These are phyloP conservation scores for Fusarium burgessii DNA, from an alignment of 2,329 filamentous ascomycete species.

Conservation along the genomic window DNA sequence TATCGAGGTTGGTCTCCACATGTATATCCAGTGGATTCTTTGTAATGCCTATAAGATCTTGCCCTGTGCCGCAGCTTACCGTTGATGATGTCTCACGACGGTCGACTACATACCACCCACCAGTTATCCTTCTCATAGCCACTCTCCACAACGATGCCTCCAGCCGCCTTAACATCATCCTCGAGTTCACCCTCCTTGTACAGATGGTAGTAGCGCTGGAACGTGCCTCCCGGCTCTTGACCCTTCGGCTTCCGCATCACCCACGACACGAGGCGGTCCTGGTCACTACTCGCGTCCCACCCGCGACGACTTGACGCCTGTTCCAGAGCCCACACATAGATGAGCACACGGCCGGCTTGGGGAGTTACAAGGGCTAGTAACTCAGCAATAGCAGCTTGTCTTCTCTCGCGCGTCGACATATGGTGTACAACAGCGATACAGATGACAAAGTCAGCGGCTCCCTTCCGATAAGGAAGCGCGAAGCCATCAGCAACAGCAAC, in stretches of 20 bases:
- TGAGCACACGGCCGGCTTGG: constrained; percentile 75
- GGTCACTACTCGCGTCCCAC: constrained; percentile 85
- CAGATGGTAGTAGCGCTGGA: constrained; percentile 93
- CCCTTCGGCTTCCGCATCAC: constrained; percentile 67
- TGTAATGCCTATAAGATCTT: constrained; percentile 26
- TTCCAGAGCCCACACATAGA: constrained; percentile 97
- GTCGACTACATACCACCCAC: constrained; percentile 78
- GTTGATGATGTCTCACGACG: constrained; percentile 33
- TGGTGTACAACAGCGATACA: constrained; percentile 96
- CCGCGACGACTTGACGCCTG: constrained; percentile 87
- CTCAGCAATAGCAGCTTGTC: constrained; percentile 77
- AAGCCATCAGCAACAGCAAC: constrained; percentile 85
- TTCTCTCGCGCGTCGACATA: constrained; percentile 80
- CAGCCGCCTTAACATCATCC: constrained; percentile 78
- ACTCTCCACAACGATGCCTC: constrained; percentile 79
- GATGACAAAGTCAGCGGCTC: constrained; percentile 81
- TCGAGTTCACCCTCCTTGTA: constrained; percentile 91
- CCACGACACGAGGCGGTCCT: constrained; percentile 98
- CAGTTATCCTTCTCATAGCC: constrained; percentile 99
- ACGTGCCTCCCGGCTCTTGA: constrained; percentile 65
- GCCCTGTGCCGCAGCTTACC: constrained; percentile 11
- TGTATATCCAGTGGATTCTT: constrained; percentile 1
- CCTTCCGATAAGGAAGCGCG: constrained; percentile 78
- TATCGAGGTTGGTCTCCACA: constrained; percentile 11
- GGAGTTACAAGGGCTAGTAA: constrained; percentile 75